phyloP scores from a whole-genome alignment of 2,329 filamentous ascomycete genomes.

The Pseudohalonectria lignicola region DNA sequence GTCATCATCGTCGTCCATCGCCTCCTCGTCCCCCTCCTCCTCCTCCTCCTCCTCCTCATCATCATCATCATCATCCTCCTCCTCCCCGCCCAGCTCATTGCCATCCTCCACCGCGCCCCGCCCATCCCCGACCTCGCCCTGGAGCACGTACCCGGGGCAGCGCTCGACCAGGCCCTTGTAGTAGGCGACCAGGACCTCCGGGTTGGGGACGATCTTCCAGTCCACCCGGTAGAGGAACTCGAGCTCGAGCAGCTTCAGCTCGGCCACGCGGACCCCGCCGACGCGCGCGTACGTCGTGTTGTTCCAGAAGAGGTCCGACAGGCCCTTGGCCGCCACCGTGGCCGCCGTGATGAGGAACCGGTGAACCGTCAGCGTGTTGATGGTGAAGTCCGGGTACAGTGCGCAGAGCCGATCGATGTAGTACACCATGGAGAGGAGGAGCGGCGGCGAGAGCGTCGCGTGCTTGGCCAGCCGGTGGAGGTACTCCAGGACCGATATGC shows the following conservation, averaged over 20 bases:
- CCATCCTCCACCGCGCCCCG: conserved; percentile 19
- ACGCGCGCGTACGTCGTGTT: conserved; percentile 94
- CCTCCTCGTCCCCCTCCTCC: conserved; percentile 20
- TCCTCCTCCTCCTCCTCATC: conserved; percentile 18
- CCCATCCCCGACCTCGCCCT: conserved; percentile 21
- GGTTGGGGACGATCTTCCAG: conserved; percentile 94
- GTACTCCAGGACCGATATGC: conserved; percentile 91
- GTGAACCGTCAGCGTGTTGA: conserved; percentile 92
- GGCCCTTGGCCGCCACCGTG: conserved; percentile 88
- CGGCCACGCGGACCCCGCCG: conserved; percentile 80
- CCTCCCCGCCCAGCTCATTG: conserved; percentile 19
- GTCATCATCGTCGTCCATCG: conserved; percentile 2
- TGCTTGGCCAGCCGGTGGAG: conserved; percentile 86
- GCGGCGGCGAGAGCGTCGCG: conserved; percentile 82
- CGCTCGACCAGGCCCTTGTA: conserved; percentile 76
- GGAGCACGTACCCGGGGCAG: conserved; percentile 42
- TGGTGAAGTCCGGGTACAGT: conserved; percentile 87
- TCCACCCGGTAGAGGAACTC: conserved; percentile 88
- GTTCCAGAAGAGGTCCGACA: conserved; percentile 97
- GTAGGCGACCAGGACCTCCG: conserved; percentile 87
- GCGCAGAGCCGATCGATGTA: conserved; percentile 94
- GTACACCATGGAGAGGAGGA: conserved; percentile 97
- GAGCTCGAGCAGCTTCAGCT: conserved; percentile 82
- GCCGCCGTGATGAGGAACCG: conserved; percentile 93
- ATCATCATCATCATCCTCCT: conserved; percentile 20